Evolutionary conservation across 768 basidiomycete species (phyloP), one percentile per base, ranked within the genome.

Genomic region (Calocybe indica): DNA sequence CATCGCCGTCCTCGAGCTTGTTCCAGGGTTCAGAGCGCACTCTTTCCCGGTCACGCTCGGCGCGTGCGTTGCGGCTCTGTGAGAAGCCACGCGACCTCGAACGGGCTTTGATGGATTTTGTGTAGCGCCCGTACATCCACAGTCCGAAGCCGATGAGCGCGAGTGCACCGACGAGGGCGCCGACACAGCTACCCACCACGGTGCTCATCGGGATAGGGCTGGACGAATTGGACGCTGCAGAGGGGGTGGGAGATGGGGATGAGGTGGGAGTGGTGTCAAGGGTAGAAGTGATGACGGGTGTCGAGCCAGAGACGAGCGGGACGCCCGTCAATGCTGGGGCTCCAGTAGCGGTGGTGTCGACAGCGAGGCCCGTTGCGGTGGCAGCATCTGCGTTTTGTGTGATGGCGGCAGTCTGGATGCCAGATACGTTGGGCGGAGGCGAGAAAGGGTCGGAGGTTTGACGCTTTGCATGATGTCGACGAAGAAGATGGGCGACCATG

Each of bases 161-260:
- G 31, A 72, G 57, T 30, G 74, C 69, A 39, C 82, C 76, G 35
- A 75, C 74, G 55, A 85, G 73, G 22, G 82, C 79, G 4, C 75
- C 84, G 1, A 84, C 66, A 52, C 85, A 87, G 14, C 74, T 73
- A 4, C 75, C 85, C 32, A 88, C 68, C 32, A 85, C 83, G 5
- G 80, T 76, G 48, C 73, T 68, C 48, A 76, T 54, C 4, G 76
- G 58, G 11, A 79, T 75, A 5, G 62, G 49, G 13, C 62, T 62
- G 35, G 56, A 52, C 12, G 60, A 47, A 40, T 54, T 48, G 28
- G 66, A 59, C 32, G 63, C 55, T 1, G 52, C 54, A 8, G 58
- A 45, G 2, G 51, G 29, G 11, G 61, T 32, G 7, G 49, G 31
- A 10, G 58, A 49, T 5, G 63, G 29, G 28, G 51, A 30, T n/a